A percentile compares a stretch with the other conserved stretches of the same genome.
Conservation (phyloP, 129 eudicot genomes). For the Flaveria brownii region DNA sequence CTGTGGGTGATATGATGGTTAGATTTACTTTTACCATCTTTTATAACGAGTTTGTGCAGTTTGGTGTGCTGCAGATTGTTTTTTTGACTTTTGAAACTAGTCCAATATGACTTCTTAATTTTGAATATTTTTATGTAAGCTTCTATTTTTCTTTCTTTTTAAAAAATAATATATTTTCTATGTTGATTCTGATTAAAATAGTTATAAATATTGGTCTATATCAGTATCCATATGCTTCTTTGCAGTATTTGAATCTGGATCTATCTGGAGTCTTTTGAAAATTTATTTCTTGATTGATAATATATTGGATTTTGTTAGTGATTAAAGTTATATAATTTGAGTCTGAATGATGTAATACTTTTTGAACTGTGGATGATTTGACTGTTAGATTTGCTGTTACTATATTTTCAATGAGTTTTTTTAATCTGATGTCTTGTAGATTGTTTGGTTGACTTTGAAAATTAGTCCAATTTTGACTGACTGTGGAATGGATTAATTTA, state of each 20-base stretch:
- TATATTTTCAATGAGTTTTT: not conserved
- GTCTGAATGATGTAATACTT: constrained; percentile 9
- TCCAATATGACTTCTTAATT: too few relatives aligned
- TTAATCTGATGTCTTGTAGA: constrained; percentile 16
- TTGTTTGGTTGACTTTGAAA: constrained; percentile 17
- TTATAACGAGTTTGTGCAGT: too few relatives aligned
- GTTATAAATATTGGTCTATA: constrained; percentile 7
- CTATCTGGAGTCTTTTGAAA: constrained; percentile 13
- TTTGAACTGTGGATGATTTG: constrained; percentile 23
- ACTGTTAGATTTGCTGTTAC: not conserved
- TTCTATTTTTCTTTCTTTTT: not conserved
- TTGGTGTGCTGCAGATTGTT: too few relatives aligned
- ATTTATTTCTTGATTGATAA: constrained; percentile 7
- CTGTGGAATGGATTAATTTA: constrained; percentile 11
- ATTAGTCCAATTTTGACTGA: constrained; percentile 24
- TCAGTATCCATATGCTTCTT: constrained; percentile 10
- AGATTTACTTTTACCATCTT: too few relatives aligned
- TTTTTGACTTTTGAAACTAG: too few relatives aligned
- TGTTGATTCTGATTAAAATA: constrained; percentile 8
- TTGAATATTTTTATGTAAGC: constrained; percentile 50
- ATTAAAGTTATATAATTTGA: constrained; percentile 8
- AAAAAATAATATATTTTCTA: not conserved
- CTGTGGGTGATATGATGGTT: too few relatives aligned
- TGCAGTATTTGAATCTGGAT: constrained; percentile 17
- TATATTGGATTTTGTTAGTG: constrained; percentile 17